Percentiles rank a stretch among this genome's conserved stretches.
phyloP scores from a whole-genome alignment of 1,284 basidiomycete genomes.

The Coniferiporia weirii region DNA sequence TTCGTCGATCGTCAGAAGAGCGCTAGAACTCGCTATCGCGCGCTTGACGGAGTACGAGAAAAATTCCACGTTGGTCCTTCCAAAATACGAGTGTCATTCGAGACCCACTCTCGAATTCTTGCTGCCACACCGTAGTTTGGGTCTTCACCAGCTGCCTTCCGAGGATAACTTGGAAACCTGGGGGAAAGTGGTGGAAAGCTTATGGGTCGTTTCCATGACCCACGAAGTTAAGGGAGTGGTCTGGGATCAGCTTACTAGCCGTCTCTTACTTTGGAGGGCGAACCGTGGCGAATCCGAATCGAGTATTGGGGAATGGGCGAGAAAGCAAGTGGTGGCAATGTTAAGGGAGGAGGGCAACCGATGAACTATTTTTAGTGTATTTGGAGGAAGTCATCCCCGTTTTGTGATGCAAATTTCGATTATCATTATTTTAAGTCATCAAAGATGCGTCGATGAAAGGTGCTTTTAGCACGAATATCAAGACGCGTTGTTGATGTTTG shows the following conservation, averaged over 20 bases:
- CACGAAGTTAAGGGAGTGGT: conserved; percentile 28
- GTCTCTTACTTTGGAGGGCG: conserved; percentile 52
- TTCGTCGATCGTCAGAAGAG: background rate
- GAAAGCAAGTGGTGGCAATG: conserved; percentile 24
- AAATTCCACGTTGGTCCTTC: conserved; percentile 18
- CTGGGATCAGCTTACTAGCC: conserved; percentile 50
- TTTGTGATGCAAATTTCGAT: background rate
- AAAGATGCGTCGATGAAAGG: background rate
- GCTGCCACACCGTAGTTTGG: conserved; percentile 36
- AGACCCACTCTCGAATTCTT: background rate
- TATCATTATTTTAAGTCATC: background rate
- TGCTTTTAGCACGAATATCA: background rate
- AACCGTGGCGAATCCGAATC: conserved; percentile 33
- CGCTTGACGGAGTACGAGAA: conserved; percentile 37
- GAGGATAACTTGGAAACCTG: conserved; percentile 32
- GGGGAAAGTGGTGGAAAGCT: conserved; percentile 47
- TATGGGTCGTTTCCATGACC: conserved; percentile 56
- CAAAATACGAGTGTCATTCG: background rate
- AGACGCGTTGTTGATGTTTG: background rate
- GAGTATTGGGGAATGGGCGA: conserved; percentile 45
- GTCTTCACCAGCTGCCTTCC: conserved; percentile 32
- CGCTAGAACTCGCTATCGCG: conserved; percentile 19
- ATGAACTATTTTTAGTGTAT: background rate
- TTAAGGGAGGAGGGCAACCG: background rate
- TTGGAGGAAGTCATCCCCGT: background rate